Evolutionary conservation across 2,329 filamentous ascomycete genomes (phyloP), one percentile per base, ranked within the genome.

Genomic region (Pseudopithomyces maydicus): DNA sequence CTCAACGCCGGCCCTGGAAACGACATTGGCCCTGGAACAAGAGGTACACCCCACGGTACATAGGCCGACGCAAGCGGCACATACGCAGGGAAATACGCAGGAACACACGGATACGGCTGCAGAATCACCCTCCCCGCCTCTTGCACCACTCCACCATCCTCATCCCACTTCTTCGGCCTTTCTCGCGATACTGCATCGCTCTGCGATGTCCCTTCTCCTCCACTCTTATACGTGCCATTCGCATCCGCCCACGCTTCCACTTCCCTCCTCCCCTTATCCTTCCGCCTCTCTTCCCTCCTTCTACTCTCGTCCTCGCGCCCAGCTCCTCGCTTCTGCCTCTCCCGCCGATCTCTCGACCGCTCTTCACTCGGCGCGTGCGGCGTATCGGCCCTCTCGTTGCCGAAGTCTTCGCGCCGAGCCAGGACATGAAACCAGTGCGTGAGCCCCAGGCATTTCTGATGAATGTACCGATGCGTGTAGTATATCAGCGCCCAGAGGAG

Each of bases 401-500:
- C 52, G 11, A 53, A 45, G 32, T 55, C 29, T 32, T 50, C 52
- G 6, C 48, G 39, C 33, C 50, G 7, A 10, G 20, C 33, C 2
- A 61, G 12, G 0, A 50, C 2, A 8, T 63, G 56, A 26, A 68
- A 57, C 58, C 63, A 71, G 11, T 62, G 56, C 29, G 59, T 59
- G 2, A 72, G 23, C 20, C 65, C 55, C 2, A 56, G 20, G 22
- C 65, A 69, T 36, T 55, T 35, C 3, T 39, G 47, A 19, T 65
- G 57, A 10, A 72, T 59, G 29, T 57, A 71, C 22, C 55, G 50
- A 7, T 64, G 58, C 0, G 65, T 22, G 22, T 54, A 64, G 56
- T 64, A 69, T 1, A 70, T 33, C 1, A 43, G 52, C 4, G 65
- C 50, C 48, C 60, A 69, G 1, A 72, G 52, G 6, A 71, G 29